Base-by-base conservation (phyloP, 2,329 filamentous ascomycete species). In the Cryphonectria japonica region DNA sequence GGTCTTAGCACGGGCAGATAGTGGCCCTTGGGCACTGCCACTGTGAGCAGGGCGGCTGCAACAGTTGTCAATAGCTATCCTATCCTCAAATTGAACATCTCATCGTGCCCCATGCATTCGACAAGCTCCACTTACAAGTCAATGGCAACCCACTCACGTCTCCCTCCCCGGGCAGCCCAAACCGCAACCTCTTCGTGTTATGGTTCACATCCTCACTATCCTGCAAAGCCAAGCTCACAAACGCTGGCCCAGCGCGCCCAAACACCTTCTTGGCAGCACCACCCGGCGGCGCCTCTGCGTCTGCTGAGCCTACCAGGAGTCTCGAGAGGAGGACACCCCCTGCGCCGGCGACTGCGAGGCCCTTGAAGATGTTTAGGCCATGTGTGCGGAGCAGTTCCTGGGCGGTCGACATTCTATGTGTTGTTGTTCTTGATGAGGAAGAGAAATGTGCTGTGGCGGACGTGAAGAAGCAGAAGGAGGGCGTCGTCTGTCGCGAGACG, bases 1-100 rank as follows among this genome's bases (percentile, higher is more conserved):
- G 91, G 91, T 59, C 91, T 83, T 14, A 90, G 78, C 1, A 87
- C 86, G 0, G 91, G 91, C 3, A 89, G 76, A 82, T 84, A 87
- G 65, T 83, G 78, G 8, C 87, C 88, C 14, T 85, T 79, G 0
- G 90, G 89, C 74, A 87, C 87, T 2, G 89, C 86, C 54, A 88
- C 78, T 1, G 89, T 90, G 52, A 93, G 82, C 2, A 93, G 80
- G 2, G 91, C 85, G 16, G 85, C 82, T 80, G 82, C 9, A 26
- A 2, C 1, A 19, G 46, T 11, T 62, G 60, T 62, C 39, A 62
- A 26, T 8, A 26, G 11, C 41, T 2, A 7, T 13, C 9, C 16
- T 2, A 43, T 43, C 13, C 13, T 4, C 16, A 43, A 6, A 43
- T 26, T 8, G 14, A n/a, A 6, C 0, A n/a, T n/a, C 64, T 34